Evolutionary conservation across 75 land plant genomes (phyloP).

Genomic region (Adiantum capillusveneris): DNA sequence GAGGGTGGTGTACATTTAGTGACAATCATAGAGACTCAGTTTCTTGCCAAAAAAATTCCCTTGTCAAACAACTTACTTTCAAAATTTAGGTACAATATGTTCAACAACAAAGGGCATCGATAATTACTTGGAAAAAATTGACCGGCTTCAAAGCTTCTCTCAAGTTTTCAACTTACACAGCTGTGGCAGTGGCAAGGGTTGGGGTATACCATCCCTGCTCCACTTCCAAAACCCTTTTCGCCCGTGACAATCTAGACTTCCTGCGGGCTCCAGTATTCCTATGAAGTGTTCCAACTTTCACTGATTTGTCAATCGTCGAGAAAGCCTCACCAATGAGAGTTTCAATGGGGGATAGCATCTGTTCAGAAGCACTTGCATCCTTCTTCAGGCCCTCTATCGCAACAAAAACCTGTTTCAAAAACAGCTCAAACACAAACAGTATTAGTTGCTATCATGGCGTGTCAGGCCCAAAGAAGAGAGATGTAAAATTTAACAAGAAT

Average conservation of each 20-base stretch:
- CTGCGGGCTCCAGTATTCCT: constrained; percentile 33
- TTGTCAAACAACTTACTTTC: too few species aligned
- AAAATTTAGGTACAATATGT: too few species aligned
- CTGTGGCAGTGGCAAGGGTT: neutral
- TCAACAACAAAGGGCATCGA: too few species aligned
- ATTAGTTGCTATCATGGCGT: too few species aligned
- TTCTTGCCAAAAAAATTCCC: too few species aligned
- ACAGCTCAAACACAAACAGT: neutral
- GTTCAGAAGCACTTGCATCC: constrained; percentile 13
- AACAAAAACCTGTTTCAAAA: constrained; percentile 20
- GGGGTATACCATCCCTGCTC: constrained; percentile 34
- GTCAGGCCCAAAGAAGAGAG: too few species aligned
- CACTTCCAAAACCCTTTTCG: constrained; percentile 24
- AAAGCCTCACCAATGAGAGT: constrained; percentile 36
- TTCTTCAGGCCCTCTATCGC: constrained; percentile 35
- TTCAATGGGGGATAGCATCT: constrained; percentile 32
- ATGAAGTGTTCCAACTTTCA: constrained; percentile 36
- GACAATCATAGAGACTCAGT: too few species aligned
- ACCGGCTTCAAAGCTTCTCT: too few species aligned
- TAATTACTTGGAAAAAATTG: too few species aligned
- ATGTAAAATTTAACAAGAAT: too few species aligned
- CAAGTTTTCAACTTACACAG: too few species aligned
- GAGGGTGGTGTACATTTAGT: too few species aligned
- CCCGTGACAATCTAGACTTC: constrained; percentile 39
- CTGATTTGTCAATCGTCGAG: constrained; percentile 37